phyloP scores from a whole-genome alignment of 164 flowering plant species.

The Platanus orientalis region DNA sequence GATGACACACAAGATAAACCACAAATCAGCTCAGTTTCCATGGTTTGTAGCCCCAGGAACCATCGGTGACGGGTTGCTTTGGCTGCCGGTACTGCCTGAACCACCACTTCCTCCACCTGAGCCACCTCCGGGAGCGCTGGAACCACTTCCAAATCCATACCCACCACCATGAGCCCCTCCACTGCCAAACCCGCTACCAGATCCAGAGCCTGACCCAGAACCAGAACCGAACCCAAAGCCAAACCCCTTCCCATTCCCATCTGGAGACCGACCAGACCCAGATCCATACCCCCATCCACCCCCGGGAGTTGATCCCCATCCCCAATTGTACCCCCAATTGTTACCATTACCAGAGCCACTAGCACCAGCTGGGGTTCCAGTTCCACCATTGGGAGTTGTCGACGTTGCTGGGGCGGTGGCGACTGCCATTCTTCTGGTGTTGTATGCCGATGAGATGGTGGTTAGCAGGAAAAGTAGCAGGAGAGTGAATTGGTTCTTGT shows the following conservation, averaged over 20 bases:
- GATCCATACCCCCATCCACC: conserved; percentile 81
- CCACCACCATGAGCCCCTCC: conserved; percentile 41
- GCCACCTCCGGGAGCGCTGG: conserved; percentile 14
- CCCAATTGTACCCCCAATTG: conserved; percentile 72
- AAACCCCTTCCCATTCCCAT: conserved; percentile 53
- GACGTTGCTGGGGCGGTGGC: conserved; percentile 18
- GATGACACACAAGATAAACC: neutral
- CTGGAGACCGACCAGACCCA: conserved; percentile 60
- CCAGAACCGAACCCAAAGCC: conserved; percentile 70
- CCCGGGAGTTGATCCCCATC: conserved; percentile 67
- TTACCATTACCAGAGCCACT: conserved; percentile 62
- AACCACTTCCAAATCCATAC: conserved; percentile 36
- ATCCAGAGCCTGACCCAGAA: conserved; percentile 56
- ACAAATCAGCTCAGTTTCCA: conserved; percentile 9
- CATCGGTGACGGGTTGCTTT: neutral
- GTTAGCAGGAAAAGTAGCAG: conserved; percentile 7
- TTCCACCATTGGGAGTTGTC: conserved; percentile 14
- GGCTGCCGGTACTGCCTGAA: conserved; percentile 6
- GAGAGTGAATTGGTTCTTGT: neutral
- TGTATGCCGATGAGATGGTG: conserved; percentile 5
- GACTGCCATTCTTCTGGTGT: conserved; percentile 6
- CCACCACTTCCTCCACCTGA: conserved; percentile 12
- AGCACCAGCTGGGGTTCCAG: conserved; percentile 29
- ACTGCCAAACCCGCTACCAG: conserved; percentile 44
- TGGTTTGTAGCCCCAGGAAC: conserved; percentile 2